Percentiles rank a stretch among this genome's conserved stretches.
Evolutionary conservation across 2,329 filamentous ascomycete species (phyloP).

Genomic region (Diplodia scrobiculata): DNA sequence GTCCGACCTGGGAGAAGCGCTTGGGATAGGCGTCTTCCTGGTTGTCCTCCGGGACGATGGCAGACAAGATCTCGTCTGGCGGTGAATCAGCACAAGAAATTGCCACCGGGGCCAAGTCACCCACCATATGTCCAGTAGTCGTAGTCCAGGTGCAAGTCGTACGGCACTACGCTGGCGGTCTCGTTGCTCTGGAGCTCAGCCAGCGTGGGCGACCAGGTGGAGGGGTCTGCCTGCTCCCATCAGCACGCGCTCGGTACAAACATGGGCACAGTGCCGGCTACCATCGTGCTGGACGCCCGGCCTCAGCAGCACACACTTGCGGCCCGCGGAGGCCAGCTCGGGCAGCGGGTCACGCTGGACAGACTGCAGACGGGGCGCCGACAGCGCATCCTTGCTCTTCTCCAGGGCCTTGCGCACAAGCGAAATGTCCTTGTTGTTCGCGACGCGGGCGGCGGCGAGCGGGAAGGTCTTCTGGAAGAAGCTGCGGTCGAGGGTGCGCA

Average conservation of each 20-base stretch:
- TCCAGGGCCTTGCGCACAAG: slow-evolving; percentile 68
- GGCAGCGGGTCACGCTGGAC: slow-evolving; percentile 35
- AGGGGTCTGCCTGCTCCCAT: slow-evolving; percentile 58
- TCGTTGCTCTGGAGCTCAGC: slow-evolving; percentile 68
- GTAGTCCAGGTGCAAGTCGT: slow-evolving; percentile 75
- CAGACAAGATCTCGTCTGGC: slow-evolving; percentile 75
- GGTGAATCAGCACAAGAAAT: slow-evolving; percentile 11
- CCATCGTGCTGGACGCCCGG: slow-evolving; percentile 48
- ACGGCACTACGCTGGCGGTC: slow-evolving; percentile 72
- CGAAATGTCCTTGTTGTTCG: slow-evolving; percentile 73
- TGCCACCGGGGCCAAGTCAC: slow-evolving; percentile 32
- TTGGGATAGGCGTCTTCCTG: slow-evolving; percentile 77
- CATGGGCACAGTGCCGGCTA: slow-evolving; percentile 31
- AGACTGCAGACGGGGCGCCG: slow-evolving; percentile 63
- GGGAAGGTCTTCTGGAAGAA: slow-evolving; percentile 78
- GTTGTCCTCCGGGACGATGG: slow-evolving; percentile 78
- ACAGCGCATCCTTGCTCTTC: slow-evolving; percentile 66
- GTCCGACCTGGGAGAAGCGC: slow-evolving; percentile 85
- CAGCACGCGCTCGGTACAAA: slow-evolving; percentile 32
- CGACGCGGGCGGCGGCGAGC: slow-evolving; percentile 75
- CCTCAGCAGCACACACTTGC: slow-evolving; percentile 51
- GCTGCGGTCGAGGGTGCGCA: slow-evolving; percentile 76
- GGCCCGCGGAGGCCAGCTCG: slow-evolving; percentile 47
- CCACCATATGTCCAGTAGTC: slow-evolving; percentile 81
- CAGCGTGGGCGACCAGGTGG: slow-evolving; percentile 75